Base-by-base conservation (phyloP, 2,329 filamentous ascomycete species). In the Alternaria solani region DNA sequence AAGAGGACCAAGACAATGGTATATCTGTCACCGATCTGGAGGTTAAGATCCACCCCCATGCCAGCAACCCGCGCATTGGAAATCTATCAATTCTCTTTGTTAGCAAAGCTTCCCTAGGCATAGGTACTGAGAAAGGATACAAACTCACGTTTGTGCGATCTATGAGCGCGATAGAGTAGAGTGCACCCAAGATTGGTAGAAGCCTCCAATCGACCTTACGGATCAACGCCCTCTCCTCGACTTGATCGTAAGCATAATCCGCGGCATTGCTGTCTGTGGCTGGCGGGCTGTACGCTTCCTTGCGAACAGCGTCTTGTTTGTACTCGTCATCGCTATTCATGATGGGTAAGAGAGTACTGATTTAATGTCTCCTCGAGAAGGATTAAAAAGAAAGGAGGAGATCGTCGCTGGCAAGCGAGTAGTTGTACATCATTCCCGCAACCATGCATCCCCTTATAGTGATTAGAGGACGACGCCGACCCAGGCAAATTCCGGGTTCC, bases 121-220 rank as follows among this genome's bases (percentile, higher is more conserved):
- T 11, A 3, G 12, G 25, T 3, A 23, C n/a, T 7, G 14, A 1
- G 4, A n/a, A 5, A 14, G 7, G 7, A 5, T 4, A 6, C 14
- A 1, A 7, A 36, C 57, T 52, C 38, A 67, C 67, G 53, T 78
- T 79, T 32, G 69, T 71, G 41, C 78, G 74, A 46, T 80, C 78
- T 51, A 80, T 73, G 2, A 77, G 65, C 1, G 76, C 70, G 23
- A 80, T 75, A 4, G 75, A 78, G 55, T 80, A 80, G 25, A 80
- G 65, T 2, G 77, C 62, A 2, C 75, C 78, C 2, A 81, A 64
- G 6, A 81, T 80, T 7, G 78, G 78, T 7, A 81, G 68, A 1
- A 81, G 70, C 26, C 78, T 73, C 58, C 72, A 69, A 58, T 81
- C 80, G 26, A 79, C 61, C 18, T 73, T 75, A 7, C 71, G 70